phyloP scores from a whole-genome alignment of 2,329 filamentous ascomycete genomes.

The Colletotrichum sp. region DNA sequence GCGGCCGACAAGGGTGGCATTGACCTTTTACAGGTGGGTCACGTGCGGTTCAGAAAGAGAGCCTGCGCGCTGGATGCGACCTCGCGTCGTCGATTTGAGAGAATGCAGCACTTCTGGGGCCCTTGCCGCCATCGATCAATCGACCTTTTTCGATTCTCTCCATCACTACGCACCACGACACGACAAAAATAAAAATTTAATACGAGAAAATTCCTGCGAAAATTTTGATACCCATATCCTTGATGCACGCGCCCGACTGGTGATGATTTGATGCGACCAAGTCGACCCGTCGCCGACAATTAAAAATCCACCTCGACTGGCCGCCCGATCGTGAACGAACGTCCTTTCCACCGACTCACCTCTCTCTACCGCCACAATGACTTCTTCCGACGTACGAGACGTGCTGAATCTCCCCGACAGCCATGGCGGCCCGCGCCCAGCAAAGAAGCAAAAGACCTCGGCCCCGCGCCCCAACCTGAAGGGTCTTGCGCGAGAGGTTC shows the following conservation, averaged over 20 bases:
- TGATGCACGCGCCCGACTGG: neutral
- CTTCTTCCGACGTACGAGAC: conserved; percentile 83
- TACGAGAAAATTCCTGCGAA: neutral
- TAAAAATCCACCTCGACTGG: neutral
- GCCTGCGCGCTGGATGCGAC: neutral
- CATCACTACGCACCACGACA: neutral
- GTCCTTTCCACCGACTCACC: neutral
- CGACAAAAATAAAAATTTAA: neutral
- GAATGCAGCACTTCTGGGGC: neutral
- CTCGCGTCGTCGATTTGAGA: neutral
- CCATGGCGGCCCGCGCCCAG: conserved; percentile 55
- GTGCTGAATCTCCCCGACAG: conserved; percentile 80
- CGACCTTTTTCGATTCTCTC: neutral
- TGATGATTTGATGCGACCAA: conserved; percentile 1
- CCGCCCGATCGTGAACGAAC: neutral
- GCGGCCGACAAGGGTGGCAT: conserved; percentile 30
- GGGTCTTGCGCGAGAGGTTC: conserved; percentile 69
- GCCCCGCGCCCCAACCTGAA: conserved; percentile 66
- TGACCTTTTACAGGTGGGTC: neutral
- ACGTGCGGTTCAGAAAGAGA: neutral
- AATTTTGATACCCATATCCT: neutral
- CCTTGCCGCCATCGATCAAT: neutral
- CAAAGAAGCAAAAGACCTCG: conserved; percentile 77
- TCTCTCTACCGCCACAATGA: conserved; percentile 54
- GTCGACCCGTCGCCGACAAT: neutral